These are phyloP conservation scores for Iberis amara DNA, from an alignment of 441 rosid species.

Conservation along the genomic window DNA sequence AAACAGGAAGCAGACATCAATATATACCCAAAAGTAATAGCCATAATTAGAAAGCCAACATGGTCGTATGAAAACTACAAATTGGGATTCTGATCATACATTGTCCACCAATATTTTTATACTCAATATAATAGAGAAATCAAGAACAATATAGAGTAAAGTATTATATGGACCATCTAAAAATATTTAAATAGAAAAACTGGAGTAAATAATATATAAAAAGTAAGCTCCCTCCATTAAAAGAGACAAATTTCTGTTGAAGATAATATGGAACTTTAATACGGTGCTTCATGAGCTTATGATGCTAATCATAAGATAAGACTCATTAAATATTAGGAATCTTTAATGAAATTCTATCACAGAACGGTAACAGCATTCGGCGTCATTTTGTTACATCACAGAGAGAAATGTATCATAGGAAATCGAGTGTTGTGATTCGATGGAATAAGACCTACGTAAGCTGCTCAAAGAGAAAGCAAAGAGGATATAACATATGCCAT, in stretches of 20 bases:
- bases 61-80: no score
- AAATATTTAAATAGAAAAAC: not conserved
- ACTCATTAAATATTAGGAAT: no score
- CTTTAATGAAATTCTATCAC: no score
- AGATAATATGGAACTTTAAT: not conserved
- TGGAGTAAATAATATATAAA: not conserved
- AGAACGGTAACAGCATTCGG: no score
- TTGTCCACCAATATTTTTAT: not conserved
- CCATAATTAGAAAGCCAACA: no score
- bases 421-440: no score
- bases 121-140: slow-evolving; percentile 1
- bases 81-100: no score
- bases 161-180: not conserved
- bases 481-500: slow-evolving; percentile 56
- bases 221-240: slow-evolving; percentile 1
- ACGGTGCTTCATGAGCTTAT: not conserved
- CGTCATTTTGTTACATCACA: no score
- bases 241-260: not conserved
- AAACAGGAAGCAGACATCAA: slow-evolving; percentile 9
- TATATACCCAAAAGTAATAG: slow-evolving; percentile 4
- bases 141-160: slow-evolving; percentile 3
- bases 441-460: slow-evolving; percentile 69
- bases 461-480: slow-evolving; percentile 60
- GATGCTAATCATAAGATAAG: no score
- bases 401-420: no score